A percentile compares a stretch with the other conserved stretches of the same genome.
Evolutionary conservation across 768 basidiomycete species (phyloP).

Genomic region (Cyathus striatus): DNA sequence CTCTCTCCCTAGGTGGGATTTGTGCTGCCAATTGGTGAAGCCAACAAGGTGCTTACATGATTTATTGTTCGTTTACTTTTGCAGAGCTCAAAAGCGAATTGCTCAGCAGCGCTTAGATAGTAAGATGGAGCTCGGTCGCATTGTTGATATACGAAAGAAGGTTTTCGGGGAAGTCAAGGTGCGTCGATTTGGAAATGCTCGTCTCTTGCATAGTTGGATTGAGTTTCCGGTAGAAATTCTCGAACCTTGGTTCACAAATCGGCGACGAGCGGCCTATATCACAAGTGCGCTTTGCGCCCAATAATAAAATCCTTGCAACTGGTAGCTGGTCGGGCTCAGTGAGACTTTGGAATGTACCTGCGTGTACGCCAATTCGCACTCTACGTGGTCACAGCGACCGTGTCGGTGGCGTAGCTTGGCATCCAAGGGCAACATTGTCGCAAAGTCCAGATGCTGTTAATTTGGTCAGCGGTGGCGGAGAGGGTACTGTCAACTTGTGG

Average conservation of each 20-base stretch:
- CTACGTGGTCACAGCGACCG: conserved; percentile 87
- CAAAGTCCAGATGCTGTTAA: conserved; percentile 65
- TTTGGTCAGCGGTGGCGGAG: conserved; percentile 88
- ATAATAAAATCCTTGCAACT: conserved; percentile 82
- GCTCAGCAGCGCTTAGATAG: conserved; percentile 90
- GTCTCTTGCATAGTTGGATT: no score
- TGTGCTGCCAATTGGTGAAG: conserved; percentile 48
- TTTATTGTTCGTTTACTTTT: conserved; percentile 32
- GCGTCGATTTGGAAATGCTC: conserved; percentile 11
- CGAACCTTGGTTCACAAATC: conserved; percentile 95
- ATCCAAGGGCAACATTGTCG: conserved; percentile 83
- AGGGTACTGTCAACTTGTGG: conserved; percentile 85
- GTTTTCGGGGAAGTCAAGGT: conserved; percentile 90
- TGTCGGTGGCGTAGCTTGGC: conserved; percentile 96
- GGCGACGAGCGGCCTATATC: conserved; percentile 95
- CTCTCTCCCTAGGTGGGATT: conserved; percentile 91
- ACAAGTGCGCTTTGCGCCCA: conserved; percentile 91
- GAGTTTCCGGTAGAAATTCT: conserved; percentile 56
- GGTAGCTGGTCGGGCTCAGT: conserved; percentile 95
- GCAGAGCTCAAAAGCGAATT: conserved; percentile 94
- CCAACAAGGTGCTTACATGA: conserved; percentile 75
- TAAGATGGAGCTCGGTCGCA: conserved; percentile 77
- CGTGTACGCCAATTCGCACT: conserved; percentile 74
- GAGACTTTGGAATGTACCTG: conserved; percentile 94
- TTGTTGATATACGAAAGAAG: conserved; percentile 91